phyloP scores from a whole-genome alignment of 2,329 filamentous ascomycete genomes.

The Clonostachys sp. region DNA sequence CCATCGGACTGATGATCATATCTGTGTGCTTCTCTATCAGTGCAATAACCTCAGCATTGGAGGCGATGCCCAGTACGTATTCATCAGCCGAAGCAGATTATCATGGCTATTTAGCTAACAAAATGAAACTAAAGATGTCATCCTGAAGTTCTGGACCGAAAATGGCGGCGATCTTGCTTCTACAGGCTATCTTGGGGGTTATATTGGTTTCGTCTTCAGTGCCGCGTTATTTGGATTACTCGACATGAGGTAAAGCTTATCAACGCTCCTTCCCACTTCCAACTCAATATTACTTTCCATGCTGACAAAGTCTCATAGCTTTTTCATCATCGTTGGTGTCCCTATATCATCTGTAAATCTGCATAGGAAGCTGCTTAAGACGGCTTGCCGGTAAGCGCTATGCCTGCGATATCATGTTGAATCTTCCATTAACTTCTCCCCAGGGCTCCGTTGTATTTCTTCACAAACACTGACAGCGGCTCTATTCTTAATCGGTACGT shows the following conservation, averaged over 20 bases:
- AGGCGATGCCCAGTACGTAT: slow-evolving; percentile 9
- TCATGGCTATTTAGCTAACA: slow-evolving; percentile 6
- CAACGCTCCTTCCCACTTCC: too few relatives aligned
- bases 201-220: neutral
- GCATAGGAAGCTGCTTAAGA: slow-evolving; percentile 10
- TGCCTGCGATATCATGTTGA: slow-evolving; percentile 17
- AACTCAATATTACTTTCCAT: too few relatives aligned
- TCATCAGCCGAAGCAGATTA: slow-evolving; percentile 7
- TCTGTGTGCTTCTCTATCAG: neutral
- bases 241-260: slow-evolving; percentile 10
- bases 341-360: slow-evolving; percentile 9
- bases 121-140: slow-evolving; percentile 4
- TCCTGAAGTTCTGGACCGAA: slow-evolving; percentile 5
- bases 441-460: slow-evolving; percentile 25
- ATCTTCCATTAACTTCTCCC: slow-evolving; percentile 20
- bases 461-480: slow-evolving; percentile 23
- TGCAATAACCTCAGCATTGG: slow-evolving; percentile 3
- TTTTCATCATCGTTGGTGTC: slow-evolving; percentile 7
- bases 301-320: slow-evolving; percentile 6
- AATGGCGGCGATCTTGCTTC: slow-evolving; percentile 1
- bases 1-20: neutral
- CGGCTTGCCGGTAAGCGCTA: slow-evolving; percentile 10
- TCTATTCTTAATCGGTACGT: slow-evolving; percentile 25
- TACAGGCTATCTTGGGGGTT: neutral
- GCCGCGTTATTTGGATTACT: slow-evolving; percentile 1